These are phyloP conservation scores for Serendipita vermifera DNA, from an alignment of 768 basidiomycete species.

Conservation along the genomic window DNA sequence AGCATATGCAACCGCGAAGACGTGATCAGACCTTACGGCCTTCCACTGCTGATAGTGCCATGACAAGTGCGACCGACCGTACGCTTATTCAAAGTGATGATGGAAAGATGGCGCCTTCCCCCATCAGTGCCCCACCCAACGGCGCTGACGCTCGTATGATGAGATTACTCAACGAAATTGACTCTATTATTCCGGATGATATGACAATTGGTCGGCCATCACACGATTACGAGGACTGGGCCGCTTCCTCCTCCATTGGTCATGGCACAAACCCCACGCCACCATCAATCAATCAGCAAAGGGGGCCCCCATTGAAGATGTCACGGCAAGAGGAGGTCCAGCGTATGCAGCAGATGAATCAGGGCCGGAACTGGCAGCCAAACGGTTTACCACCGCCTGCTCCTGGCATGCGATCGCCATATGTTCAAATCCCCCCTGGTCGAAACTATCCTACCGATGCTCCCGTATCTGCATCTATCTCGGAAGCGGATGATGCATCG, in stretches of 20 bases:
- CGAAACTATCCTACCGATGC: too few relatives aligned
- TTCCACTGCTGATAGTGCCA: background rate
- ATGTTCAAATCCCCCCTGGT: too few relatives aligned
- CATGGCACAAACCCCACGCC: background rate
- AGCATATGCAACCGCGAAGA: too few relatives aligned
- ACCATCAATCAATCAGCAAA: too few relatives aligned
- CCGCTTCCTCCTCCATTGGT: background rate
- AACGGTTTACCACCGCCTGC: too few relatives aligned
- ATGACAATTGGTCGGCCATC: background rate
- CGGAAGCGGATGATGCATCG: too few relatives aligned
- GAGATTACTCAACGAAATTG: conserved; percentile 1
- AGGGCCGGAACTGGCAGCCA: too few relatives aligned
- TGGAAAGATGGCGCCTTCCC: background rate
- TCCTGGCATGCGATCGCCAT: too few relatives aligned
- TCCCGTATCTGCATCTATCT: too few relatives aligned
- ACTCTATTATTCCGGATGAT: conserved; percentile 5
- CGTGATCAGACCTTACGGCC: background rate
- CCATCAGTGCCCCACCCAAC: background rate
- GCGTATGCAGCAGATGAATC: too few relatives aligned
- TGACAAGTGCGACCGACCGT: background rate
- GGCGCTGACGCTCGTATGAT: background rate
- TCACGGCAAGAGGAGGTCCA: too few relatives aligned
- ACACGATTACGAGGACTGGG: background rate
- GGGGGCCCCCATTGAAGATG: too few relatives aligned
- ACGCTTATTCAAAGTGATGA: conserved; percentile 3